Percentiles rank a stretch among this genome's conserved stretches.
Evolutionary conservation across 345 rosid species (phyloP).

Genomic region (Carallia brachiata): DNA sequence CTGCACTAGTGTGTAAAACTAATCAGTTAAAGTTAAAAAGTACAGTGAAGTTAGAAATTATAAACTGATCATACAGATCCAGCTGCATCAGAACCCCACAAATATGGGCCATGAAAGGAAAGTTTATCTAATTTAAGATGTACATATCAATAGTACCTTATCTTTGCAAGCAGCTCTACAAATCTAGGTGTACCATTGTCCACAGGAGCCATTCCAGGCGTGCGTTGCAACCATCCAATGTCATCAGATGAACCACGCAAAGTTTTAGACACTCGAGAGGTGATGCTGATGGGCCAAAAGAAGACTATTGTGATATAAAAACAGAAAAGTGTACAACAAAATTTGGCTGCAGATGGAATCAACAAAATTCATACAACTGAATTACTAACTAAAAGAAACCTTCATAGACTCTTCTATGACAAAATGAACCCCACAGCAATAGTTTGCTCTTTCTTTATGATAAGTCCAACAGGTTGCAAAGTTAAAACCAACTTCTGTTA

Average conservation of each 20-base stretch:
- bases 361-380: slow-evolving; percentile 2
- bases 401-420: slow-evolving; percentile 5
- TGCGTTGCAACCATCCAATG: slow-evolving; percentile 65
- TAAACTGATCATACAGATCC: too few relatives aligned
- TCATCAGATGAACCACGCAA: slow-evolving; percentile 63
- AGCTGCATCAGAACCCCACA: too few relatives aligned
- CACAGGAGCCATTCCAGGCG: slow-evolving; percentile 60
- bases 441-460: background rate
- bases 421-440: background rate
- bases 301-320: slow-evolving; percentile 1
- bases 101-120: background rate
- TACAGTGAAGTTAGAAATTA: too few relatives aligned
- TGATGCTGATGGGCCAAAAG: slow-evolving; percentile 39
- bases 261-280: slow-evolving; percentile 49
- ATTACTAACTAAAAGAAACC: slow-evolving; percentile 2
- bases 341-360: background rate
- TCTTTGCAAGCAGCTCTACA: slow-evolving; percentile 48
- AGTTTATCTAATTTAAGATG: background rate
- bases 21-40: too few relatives aligned
- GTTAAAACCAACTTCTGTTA: slow-evolving; percentile 30
- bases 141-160: slow-evolving; percentile 36
- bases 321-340: background rate
- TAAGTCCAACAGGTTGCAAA: background rate
- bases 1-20: too few relatives aligned
- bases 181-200: slow-evolving; percentile 59